Conservation (phyloP, 305 asterid genomes). For the Fraxinus sp. region DNA sequence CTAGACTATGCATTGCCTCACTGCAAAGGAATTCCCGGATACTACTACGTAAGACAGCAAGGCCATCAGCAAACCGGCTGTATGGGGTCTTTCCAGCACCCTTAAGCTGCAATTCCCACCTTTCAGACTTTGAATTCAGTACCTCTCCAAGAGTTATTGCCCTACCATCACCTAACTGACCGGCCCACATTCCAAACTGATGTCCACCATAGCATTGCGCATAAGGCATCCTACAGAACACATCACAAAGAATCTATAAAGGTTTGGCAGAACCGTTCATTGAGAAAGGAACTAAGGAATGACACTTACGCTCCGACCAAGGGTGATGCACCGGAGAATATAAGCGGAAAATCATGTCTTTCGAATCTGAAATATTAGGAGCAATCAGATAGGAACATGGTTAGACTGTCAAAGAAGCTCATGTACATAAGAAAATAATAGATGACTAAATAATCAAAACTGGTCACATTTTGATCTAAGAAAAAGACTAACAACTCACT, state of each 20-base stretch:
- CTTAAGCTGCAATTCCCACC: constrained; percentile 98
- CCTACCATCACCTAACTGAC: constrained; percentile 98
- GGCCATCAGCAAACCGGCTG: constrained; percentile 99
- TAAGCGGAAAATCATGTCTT: constrained; percentile 77
- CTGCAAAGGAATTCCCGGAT: constrained; percentile 96
- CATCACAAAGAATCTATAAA: neutral
- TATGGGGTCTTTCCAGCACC: constrained; percentile 99
- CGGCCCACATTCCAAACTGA: constrained; percentile 99
- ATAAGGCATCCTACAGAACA: constrained; percentile 55
- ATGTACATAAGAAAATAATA: neutral
- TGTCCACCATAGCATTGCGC: constrained; percentile 99
- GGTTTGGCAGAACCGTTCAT: neutral
- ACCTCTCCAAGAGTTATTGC: constrained; percentile 93
- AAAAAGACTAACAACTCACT: constrained; percentile 46
- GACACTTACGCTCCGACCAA: constrained; percentile 72
- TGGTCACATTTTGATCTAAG: neutral
- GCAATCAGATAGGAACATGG: constrained; percentile 25
- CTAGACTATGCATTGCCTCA: constrained; percentile 93
- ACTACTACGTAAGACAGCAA: constrained; percentile 94
- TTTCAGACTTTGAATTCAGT: constrained; percentile 62
- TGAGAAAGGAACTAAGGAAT: neutral
- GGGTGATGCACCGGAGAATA: constrained; percentile 71
- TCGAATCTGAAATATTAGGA: constrained; percentile 63
- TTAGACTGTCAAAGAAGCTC: constrained; percentile 6
- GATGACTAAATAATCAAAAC: neutral